Base-by-base conservation (phyloP, 2,329 filamentous ascomycete species). In the Colletotrichum magnum region DNA sequence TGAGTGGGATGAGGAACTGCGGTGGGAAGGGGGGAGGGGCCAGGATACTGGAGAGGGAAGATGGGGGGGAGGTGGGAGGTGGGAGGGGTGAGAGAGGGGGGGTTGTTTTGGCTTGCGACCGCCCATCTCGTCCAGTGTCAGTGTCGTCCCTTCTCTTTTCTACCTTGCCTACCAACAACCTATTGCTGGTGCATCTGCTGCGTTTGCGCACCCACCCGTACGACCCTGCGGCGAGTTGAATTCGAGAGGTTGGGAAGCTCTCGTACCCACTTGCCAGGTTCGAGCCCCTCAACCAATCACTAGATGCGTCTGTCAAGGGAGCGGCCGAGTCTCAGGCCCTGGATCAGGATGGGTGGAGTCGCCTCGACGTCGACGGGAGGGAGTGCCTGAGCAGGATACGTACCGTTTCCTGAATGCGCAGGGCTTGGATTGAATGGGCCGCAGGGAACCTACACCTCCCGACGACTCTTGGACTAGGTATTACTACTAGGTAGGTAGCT, bases 181-280 rank as follows among this genome's bases (percentile, higher is more conserved):
- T 36, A 36, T 36, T 43, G 41, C 41, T 43, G 41, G 41, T 65
- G 54, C 41, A 59, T 24, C 41, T 26, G 24, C 48, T 68, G 48
- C 48, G 63, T 54, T 32, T 63, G 53, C 60, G 56, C 64, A 48
- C 64, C 58, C 63, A 57, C 47, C 61, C 61, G 65, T 58, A 32
- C 65, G 18, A 59, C 66, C 41, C 24, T 54, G 54, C 45, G 50
- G 28, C 68, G 57, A 68, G 58, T 68, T 51, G 72, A 78, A 80
- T 76, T 76, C 71, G 75, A 80, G 78, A 79, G 78, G 78, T 73
- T 80, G 78, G 78, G 76, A 67, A 68, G 58, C 67, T 59, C 65
- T 62, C 52, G 24, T 62, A 39, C 51, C 66, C 65, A 70, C 61
- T 69, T 68, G 53, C 69, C 50, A 69, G 58, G 62, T 59, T 62